Evolutionary conservation across 257 asterid genomes (phyloP), one percentile per base, ranked within the genome.

Genomic region (Anisodus tanguticus): DNA sequence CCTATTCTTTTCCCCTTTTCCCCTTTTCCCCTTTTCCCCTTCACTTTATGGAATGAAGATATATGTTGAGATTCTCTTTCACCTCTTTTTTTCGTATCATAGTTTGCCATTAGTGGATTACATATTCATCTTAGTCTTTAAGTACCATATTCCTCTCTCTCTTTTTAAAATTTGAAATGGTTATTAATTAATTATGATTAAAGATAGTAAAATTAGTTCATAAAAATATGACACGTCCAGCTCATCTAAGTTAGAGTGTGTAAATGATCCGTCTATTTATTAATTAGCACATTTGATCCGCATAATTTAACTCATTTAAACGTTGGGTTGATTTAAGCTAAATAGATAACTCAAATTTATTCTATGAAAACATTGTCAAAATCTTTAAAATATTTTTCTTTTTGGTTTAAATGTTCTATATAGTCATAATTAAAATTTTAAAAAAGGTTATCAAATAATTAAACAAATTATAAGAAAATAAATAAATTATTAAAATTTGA

Each of bases 41-140:
- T 51, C 63, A 51, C 81, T 51, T 51, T 51, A 51, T 76, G 81
- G 63, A 76, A 76, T 51, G 62, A 76, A 76, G 12, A 49, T 47
- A 12, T 26, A 3, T 47, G 22, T 74, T 76, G 63, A 76, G 51
- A 76, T 76, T 76, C 81, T 76, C 81, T 12, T 22, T 76, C 81
- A 76, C 22, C 63, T 51, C 3, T 53, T 31, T 12, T 22, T 11
- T 26, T 0, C 45, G 63, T 51, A 76, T 76, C n/a, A 7, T 26
- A 51, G 64, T 7, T 76, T 31, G 15, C n/a, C 81, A 26, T 76
- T 49, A 4, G 45, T 26, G 47, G 81, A 76, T 76, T 76, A 13
- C 80, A 76, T 74, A 49, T 74, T 49, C 62, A 49, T 76, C 51
- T 51, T 51, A 45, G 81, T 76, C 81, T 76, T 51, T 74, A 35